A percentile compares a stretch with the other conserved stretches of the same genome.
These are phyloP conservation scores for Diaporthe sp. DNA, from an alignment of 2,329 filamentous ascomycete species.

Conservation along the genomic window DNA sequence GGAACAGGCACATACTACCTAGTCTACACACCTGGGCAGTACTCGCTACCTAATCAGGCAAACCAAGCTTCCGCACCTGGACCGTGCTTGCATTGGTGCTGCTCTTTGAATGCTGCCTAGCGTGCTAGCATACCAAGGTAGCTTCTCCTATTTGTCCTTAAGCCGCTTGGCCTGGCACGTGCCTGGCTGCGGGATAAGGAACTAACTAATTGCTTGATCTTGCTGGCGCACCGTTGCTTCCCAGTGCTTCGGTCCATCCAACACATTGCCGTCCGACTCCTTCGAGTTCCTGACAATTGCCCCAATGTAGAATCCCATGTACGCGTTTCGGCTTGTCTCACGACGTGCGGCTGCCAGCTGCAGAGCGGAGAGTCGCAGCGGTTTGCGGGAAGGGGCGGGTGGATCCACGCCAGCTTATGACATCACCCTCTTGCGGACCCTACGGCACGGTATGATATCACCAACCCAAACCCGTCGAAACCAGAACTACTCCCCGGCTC, in stretches of 20 bases:
- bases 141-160: neutral
- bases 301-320: too few species aligned
- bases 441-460: constrained; percentile 22
- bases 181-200: neutral
- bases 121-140: neutral
- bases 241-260: neutral
- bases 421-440: constrained; percentile 7
- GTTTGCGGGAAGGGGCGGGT: neutral
- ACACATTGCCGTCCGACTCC: neutral
- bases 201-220: neutral
- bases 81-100: neutral
- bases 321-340: constrained; percentile 1
- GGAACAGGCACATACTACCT: too few species aligned
- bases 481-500: neutral
- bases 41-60: too few species aligned
- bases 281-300: neutral
- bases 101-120: neutral
- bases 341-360: neutral
- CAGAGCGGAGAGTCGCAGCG: neutral
- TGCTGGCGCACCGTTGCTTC: neutral
- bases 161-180: neutral
- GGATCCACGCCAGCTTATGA: constrained; percentile 15
- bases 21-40: too few species aligned
- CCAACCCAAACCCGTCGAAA: constrained; percentile 9
- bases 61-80: neutral